Conservation (phyloP, 306 rosid genomes). For the Casuarina equisetifolia region DNA sequence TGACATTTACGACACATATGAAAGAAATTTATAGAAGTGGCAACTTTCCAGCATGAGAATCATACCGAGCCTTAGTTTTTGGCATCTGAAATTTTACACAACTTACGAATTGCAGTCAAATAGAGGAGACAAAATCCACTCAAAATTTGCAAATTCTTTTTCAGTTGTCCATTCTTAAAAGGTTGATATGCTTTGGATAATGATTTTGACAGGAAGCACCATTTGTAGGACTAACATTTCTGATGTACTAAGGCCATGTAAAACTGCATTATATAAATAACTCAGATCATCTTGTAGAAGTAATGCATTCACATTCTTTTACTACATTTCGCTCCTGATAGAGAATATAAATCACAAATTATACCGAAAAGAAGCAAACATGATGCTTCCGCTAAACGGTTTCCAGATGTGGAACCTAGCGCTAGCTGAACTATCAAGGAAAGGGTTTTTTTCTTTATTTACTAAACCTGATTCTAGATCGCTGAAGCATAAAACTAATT, state of each 20-base stretch:
- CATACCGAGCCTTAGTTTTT: background rate
- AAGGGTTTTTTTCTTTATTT: background rate
- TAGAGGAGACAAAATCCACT: background rate
- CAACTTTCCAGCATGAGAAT: background rate
- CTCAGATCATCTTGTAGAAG: background rate
- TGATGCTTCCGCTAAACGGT: background rate
- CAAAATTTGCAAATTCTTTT: too few species aligned
- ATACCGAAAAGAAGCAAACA: background rate
- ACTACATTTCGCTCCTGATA: background rate
- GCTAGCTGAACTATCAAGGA: background rate
- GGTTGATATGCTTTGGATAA: too few species aligned
- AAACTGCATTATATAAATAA: background rate
- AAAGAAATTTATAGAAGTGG: background rate
- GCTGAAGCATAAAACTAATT: background rate
- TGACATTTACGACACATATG: background rate
- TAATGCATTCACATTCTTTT: too few species aligned
- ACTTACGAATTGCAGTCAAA: too few species aligned
- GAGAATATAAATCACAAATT: background rate
- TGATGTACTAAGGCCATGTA: background rate
- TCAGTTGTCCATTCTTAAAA: too few species aligned
- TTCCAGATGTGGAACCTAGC: background rate
- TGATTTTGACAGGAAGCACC: too few species aligned
- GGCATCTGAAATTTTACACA: background rate
- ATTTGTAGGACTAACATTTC: too few species aligned
- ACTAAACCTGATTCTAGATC: background rate